phyloP scores from a whole-genome alignment of 2,329 filamentous ascomycete species.

The Cladosporium sp. region DNA sequence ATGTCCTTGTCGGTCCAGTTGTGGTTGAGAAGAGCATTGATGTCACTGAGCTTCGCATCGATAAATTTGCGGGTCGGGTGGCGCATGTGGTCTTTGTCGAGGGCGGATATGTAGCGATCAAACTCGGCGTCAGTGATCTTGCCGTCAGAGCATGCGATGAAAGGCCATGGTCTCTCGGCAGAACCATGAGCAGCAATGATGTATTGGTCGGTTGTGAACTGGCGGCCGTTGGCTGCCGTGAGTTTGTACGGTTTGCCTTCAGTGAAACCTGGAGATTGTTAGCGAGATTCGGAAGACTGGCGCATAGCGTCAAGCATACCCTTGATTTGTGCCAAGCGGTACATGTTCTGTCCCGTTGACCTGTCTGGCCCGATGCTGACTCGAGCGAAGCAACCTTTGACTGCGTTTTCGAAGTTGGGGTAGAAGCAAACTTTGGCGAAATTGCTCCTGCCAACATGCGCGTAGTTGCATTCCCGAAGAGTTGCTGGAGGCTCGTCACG shows the following conservation, averaged over 20 bases:
- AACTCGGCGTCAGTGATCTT: slow-evolving; percentile 75
- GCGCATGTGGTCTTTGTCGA: slow-evolving; percentile 65
- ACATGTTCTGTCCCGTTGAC: slow-evolving; percentile 67
- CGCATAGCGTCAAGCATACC: slow-evolving; percentile 45
- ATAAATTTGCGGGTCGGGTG: slow-evolving; percentile 70
- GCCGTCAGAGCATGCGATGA: slow-evolving; percentile 83
- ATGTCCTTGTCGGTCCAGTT: slow-evolving; percentile 80
- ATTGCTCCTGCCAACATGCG: slow-evolving; percentile 76
- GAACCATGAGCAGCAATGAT: slow-evolving; percentile 77
- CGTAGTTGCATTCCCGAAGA: slow-evolving; percentile 75
- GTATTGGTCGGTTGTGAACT: slow-evolving; percentile 81
- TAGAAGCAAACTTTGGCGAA: slow-evolving; percentile 92
- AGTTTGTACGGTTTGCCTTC: slow-evolving; percentile 80
- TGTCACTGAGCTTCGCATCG: slow-evolving; percentile 68
- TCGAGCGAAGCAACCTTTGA: slow-evolving; percentile 79
- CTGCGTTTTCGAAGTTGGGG: slow-evolving; percentile 76
- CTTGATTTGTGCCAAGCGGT: slow-evolving; percentile 85
- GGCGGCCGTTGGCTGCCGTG: slow-evolving; percentile 61
- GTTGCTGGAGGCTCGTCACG: slow-evolving; percentile 63
- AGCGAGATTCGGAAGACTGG: slow-evolving; percentile 18
- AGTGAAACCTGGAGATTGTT: slow-evolving; percentile 58
- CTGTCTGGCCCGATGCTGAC: slow-evolving; percentile 76
- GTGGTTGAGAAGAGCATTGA: slow-evolving; percentile 73
- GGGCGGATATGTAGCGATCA: slow-evolving; percentile 71
- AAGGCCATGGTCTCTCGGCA: slow-evolving; percentile 77